Evolutionary conservation across 345 rosid genomes (phyloP), one percentile per base, ranked within the genome.

Genomic region (Capsella bursapastoris): DNA sequence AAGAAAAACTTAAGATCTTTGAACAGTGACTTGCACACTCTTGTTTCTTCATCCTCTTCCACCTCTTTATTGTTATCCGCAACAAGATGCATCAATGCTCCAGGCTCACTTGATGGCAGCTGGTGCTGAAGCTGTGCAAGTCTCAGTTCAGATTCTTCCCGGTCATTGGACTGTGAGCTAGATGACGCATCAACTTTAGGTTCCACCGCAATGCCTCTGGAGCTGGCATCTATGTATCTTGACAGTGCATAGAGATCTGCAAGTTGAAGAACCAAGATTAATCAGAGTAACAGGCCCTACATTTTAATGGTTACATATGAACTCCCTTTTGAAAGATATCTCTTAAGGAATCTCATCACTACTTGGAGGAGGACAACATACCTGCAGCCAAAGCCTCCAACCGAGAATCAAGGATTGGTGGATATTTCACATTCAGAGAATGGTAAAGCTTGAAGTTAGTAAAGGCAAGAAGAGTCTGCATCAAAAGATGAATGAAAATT

Each of bases 121-220:
- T 92, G 99, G 79, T 83, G 92, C 71, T 95, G 99, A 73, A 95
- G 91, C 80, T 95, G 99, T 34, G 99, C 92, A 64, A 95, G 97
- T 76, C 96, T 86, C 45, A 95, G 75, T 44, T 90, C 92, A 71
- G 99, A 90, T 77, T 92, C 97, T 34, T 82, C 83, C 34, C 41
- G 76, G 48, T 71, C 84, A 51, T 70, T 78, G 74, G 76, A 84
- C 73, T 79, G 85, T 59, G 84, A 55, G 53, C 44, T 70, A 64
- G 88, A 80, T 38, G 90, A 81, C 66, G 70, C 63, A 34, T 79
- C 82, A 66, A 60, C 84, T 64, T 68, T 73, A 52, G 83, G 67
- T 60, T 76, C 86, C 47, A 77, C 78, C 10, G 51, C 14, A 49
- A 85, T 47, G 28, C 83, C 72, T 75, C 80, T 84, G 70, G 86